Base-by-base conservation (phyloP, 805 yeast genomes). In the Priceomyces fermenticarens region DNA sequence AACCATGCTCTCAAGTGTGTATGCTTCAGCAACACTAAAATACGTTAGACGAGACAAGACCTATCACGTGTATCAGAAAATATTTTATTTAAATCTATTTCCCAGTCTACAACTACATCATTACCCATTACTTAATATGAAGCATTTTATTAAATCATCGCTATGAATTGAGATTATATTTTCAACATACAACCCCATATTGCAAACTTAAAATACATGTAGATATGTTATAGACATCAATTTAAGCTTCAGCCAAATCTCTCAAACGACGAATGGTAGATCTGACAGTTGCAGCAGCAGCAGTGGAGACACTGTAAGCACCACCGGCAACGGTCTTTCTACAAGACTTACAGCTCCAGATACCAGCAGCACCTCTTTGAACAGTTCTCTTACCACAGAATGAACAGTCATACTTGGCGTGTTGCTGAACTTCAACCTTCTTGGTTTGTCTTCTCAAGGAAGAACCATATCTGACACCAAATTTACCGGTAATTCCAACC, bases 401-500 rank as follows among this genome's bases (percentile, higher is more conserved):
- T 52, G 99, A 82, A 77, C 98, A 93, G 77, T 88, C 96, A 85
- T 95, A 93, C 73, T 87, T 88, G 65, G 99, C 86, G 78, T 91
- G 99, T 76, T 90, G 97, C 78, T 89, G 97, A 67, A 88, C 85
- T 81, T 95, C 99, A 77, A 93, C 81, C 83, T 93, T 93, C 85
- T 90, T 90, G 83, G 96, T 87, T 79, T 89, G 97, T 80, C 98
- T 88, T 86, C 99, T 91, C 77, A 93, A 82, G 57, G 99, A 95
- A 66, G 99, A 91, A 90, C 99, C 96, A 83, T 93, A 93, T 84
- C 99, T 90, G 80, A 93, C 97, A 88, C 99, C 99, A 85, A 88
- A 93, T 83, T 95, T 95, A 85, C 99, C 99, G 75, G 99, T 93
- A 83, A 93, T 93, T 78, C 99, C 99, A 75, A 93, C 99, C 88